Conservation (phyloP, 164 flowering plant genomes). For the Magnolia kwangsiensis region DNA sequence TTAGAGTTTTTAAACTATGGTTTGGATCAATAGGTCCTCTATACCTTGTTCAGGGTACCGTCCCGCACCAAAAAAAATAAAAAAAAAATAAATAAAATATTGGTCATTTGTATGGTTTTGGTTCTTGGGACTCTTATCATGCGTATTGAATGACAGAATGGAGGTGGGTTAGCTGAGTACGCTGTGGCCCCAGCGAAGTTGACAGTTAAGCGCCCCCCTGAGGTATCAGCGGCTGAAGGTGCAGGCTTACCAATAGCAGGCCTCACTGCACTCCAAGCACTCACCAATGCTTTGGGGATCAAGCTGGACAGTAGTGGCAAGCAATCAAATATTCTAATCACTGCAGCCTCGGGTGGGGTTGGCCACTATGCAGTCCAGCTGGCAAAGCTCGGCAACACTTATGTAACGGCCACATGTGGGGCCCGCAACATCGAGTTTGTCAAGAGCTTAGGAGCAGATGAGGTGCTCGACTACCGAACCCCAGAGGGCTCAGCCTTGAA, state of each 20-base stretch:
- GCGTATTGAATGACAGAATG: slow-evolving; percentile 24
- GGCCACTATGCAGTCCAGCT: slow-evolving; percentile 44
- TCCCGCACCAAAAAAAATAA: no score
- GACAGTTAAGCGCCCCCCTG: slow-evolving; percentile 34
- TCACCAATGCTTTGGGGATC: slow-evolving; percentile 26
- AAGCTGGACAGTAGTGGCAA: slow-evolving; percentile 29
- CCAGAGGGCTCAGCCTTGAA: slow-evolving; percentile 45
- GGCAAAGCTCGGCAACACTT: slow-evolving; percentile 38
- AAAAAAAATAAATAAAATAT: no score
- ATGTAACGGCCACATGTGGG: slow-evolving; percentile 47
- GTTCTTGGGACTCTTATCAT: background rate
- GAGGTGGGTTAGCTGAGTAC: slow-evolving; percentile 45
- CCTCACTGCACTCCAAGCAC: slow-evolving; percentile 35
- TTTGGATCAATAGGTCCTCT: no score
- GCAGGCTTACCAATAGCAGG: slow-evolving; percentile 37
- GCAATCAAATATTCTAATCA: slow-evolving; percentile 28
- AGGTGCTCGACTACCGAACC: slow-evolving; percentile 46
- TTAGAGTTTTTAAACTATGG: no score
- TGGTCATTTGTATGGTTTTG: background rate
- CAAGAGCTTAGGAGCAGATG: slow-evolving; percentile 45
- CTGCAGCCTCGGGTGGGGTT: slow-evolving; percentile 46
- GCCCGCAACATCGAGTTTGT: slow-evolving; percentile 44
- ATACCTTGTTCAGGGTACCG: no score
- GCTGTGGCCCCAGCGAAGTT: slow-evolving; percentile 20
- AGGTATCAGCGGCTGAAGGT: slow-evolving; percentile 32